These are phyloP conservation scores for Dryadomyces sulphureus DNA, from an alignment of 2,329 filamentous ascomycete species.

Conservation along the genomic window DNA sequence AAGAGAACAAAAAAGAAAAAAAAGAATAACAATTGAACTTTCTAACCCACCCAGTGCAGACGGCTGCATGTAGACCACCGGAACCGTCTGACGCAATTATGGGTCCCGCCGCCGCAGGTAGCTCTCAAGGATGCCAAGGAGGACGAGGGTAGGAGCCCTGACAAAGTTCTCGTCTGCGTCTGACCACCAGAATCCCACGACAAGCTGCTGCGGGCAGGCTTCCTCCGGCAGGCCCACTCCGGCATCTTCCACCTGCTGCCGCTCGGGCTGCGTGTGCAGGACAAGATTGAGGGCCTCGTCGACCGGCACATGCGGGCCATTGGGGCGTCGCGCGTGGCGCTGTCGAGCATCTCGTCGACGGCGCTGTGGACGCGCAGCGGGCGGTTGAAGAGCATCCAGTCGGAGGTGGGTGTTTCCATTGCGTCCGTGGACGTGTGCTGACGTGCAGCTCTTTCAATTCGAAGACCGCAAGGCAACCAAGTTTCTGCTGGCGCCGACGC, in stretches of 20 bases:
- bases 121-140: constrained; percentile 41
- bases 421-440: neutral
- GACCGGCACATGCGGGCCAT: constrained; percentile 76
- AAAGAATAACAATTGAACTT: no score
- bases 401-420: constrained; percentile 43
- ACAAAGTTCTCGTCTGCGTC: neutral
- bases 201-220: constrained; percentile 56
- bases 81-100: constrained; percentile 54
- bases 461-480: constrained; percentile 60
- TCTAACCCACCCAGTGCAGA: constrained; percentile 2
- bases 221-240: constrained; percentile 63
- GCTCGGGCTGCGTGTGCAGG: constrained; percentile 70
- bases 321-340: constrained; percentile 67
- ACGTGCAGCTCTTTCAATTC: constrained; percentile 59
- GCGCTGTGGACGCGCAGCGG: constrained; percentile 71
- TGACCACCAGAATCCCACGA: constrained; percentile 41
- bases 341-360: constrained; percentile 78
- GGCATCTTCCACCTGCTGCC: constrained; percentile 90
- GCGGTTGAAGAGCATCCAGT: constrained; percentile 54
- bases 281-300: constrained; percentile 73
- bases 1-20: no score
- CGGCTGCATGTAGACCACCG: constrained; percentile 13
- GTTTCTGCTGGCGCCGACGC: constrained; percentile 77
- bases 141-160: constrained; percentile 30
- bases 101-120: constrained; percentile 52